These are phyloP conservation scores for Colletotrichum cuscutae DNA, from an alignment of 2,329 filamentous ascomycete species.

Conservation along the genomic window DNA sequence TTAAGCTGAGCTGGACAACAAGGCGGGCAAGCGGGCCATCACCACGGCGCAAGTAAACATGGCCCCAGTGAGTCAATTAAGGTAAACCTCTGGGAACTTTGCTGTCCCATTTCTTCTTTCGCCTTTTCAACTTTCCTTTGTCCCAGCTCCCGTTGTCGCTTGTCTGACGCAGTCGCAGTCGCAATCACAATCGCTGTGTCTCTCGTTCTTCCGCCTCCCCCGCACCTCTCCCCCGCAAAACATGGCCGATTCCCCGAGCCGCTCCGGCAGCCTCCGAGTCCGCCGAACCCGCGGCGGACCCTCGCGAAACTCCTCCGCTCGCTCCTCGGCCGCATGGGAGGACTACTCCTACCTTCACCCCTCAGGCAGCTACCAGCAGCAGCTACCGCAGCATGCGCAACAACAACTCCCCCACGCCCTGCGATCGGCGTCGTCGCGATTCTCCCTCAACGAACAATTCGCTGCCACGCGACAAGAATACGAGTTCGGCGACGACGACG, in stretches of 20 bases:
- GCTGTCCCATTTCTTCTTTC: neutral
- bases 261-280: conserved; percentile 43
- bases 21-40: neutral
- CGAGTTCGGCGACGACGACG: conserved; percentile 60
- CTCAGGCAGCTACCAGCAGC: conserved; percentile 10
- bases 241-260: conserved; percentile 42
- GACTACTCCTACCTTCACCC: conserved; percentile 34
- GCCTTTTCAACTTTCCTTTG: neutral
- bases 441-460: conserved; percentile 60
- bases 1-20: conserved; percentile 7
- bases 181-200: neutral
- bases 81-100: neutral
- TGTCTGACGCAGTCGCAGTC: neutral
- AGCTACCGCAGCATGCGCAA: neutral
- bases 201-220: neutral
- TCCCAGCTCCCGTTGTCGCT: neutral
- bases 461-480: conserved; percentile 57
- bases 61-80: conserved; percentile 19
- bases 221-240: neutral
- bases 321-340: conserved; percentile 38
- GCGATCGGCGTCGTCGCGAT: conserved; percentile 53
- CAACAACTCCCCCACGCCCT: conserved; percentile 37
- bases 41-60: conserved; percentile 21
- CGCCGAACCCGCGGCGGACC: conserved; percentile 37
- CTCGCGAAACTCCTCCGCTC: conserved; percentile 40